Evolutionary conservation across 179 eudicot genomes (phyloP), one percentile per base, ranked within the genome.

Genomic region (Nepenthes alata): DNA sequence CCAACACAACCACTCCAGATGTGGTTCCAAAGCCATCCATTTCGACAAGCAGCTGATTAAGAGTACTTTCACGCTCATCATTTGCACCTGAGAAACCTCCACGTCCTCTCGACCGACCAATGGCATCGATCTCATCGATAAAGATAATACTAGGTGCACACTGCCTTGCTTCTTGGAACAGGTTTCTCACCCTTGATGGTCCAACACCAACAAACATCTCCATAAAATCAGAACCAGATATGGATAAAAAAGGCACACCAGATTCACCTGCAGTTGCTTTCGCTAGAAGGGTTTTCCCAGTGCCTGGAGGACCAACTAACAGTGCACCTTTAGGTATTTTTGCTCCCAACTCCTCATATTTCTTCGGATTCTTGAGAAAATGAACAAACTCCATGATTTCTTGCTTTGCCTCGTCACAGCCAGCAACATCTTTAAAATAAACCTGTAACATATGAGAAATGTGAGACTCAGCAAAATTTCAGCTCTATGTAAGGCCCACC

Each of bases 191-290:
- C 68, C 86, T 78, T 6, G 83, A 72, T 49, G 86, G 75, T n/a
- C 86, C 86, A 62, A 81, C 83, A 53, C 86, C 86, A 25, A 81
- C 86, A 76, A 81, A 81, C 86, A 81, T 78, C 52, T 81, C 86
- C 77, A 78, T 74, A 60, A 81, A 81, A 74, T 81, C 86, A 14
- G 83, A 78, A 58, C 83, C 86, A n/a, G 83, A 66, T 51, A 76
- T 76, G 48, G 83, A 76, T 3, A 81, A 70, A 49, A 81, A 81
- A 15, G 86, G 86, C 49, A 81, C 86, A 35, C 70, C 86, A 41
- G 86, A 76, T 62, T 81, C 86, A 10, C 86, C 86, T 12, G 86
- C 86, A 36, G 81, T 76, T 64, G 86, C 86, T 63, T 76, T 81
- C 36, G 86, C 86, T 38, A 81, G 69, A 37, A 81, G 78, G 4